Evolutionary conservation across 495 filamentous ascomycete genomes (phyloP).

Genomic region (Pyrenula aspistea): DNA sequence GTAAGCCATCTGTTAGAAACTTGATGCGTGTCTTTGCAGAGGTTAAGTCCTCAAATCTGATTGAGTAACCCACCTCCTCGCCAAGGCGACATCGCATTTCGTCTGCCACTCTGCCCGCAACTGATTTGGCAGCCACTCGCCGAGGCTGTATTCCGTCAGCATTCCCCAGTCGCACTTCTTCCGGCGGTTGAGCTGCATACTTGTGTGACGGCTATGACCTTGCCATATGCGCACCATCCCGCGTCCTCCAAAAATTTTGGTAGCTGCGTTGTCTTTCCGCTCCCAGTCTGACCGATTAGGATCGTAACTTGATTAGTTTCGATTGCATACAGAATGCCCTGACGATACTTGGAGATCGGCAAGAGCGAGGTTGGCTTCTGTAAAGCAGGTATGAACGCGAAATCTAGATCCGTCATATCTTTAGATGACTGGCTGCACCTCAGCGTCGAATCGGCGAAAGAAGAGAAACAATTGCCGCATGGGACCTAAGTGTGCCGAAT

Average conservation of each 20-base stretch:
- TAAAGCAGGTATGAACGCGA: conserved; percentile 60
- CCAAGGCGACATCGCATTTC: conserved; percentile 86
- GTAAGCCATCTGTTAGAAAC: conserved; percentile 89
- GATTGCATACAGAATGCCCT: conserved; percentile 63
- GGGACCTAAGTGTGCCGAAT: too few species aligned
- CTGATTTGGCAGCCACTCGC: conserved; percentile 84
- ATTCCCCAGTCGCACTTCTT: too few species aligned
- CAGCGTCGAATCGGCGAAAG: too few species aligned
- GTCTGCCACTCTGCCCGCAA: conserved; percentile 82
- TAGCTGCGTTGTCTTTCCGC: conserved; percentile 82
- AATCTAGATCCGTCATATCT: conserved; percentile 49
- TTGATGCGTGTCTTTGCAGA: conserved; percentile 83
- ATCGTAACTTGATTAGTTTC: conserved; percentile 71
- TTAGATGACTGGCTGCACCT: too few species aligned
- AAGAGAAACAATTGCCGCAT: too few species aligned
- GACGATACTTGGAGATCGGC: conserved; percentile 64
- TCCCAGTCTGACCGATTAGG: conserved; percentile 82
- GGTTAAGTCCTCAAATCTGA: conserved; percentile 93
- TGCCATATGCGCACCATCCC: conserved; percentile 78
- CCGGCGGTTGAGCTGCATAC: conserved; percentile 29
- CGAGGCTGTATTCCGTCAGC: conserved; percentile 53
- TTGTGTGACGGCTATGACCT: conserved; percentile 83
- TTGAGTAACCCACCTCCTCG: conserved; percentile 92
- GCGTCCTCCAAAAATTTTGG: conserved; percentile 79
- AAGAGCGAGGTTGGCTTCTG: conserved; percentile 68